Evolutionary conservation across 192 early-diverging fungal genomes (phyloP), one percentile per base, ranked within the genome.

Genomic region (Chytriomyces confervae): DNA sequence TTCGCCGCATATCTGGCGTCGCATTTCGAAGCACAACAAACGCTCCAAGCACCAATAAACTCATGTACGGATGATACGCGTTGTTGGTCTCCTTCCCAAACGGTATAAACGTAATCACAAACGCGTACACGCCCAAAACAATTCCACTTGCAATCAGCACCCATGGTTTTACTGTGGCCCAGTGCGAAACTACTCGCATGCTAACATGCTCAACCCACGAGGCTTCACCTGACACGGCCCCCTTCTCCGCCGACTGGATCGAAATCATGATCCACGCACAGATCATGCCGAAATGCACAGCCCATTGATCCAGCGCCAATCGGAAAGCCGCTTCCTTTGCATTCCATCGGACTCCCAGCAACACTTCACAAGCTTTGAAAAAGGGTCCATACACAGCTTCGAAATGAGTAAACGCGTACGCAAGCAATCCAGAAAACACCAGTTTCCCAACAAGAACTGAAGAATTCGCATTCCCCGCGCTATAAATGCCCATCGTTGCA

Each of bases 271-370:
- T 27, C 60, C 61, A 87, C 0, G 90, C 93, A 36, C 81, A 79
- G 36, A 91, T 64, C 86, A 93, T 91, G 7, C 93, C 93, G 1
- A 88, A 77, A 68, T 88, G 92, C 7, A 92, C 91, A 47, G 91
- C 89, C 69, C 82, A 91, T 2, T 85, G 88, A 80, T 94, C 93
- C 36, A 92, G 77, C 23, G 81, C 78, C 23, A 94, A 76, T 2
- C 93, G 86, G 83, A 94, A 94, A 62, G 88, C 84, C 86, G 90
- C 92, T 72, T 94, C 93, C 24, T 72, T 74, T 11, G 84, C 86
- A 70, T 86, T 82, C 93, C 93, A 94, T 5, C 76, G 47, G 5
- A 91, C 80, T 45, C 84, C 85, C 36, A 86, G 77, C 0, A 87
- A 72, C 20, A 68, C 71, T 5, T 84, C 70, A 18, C 90, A 61